phyloP scores from a whole-genome alignment of 768 basidiomycete genomes.

The Lactarius hatsudake region DNA sequence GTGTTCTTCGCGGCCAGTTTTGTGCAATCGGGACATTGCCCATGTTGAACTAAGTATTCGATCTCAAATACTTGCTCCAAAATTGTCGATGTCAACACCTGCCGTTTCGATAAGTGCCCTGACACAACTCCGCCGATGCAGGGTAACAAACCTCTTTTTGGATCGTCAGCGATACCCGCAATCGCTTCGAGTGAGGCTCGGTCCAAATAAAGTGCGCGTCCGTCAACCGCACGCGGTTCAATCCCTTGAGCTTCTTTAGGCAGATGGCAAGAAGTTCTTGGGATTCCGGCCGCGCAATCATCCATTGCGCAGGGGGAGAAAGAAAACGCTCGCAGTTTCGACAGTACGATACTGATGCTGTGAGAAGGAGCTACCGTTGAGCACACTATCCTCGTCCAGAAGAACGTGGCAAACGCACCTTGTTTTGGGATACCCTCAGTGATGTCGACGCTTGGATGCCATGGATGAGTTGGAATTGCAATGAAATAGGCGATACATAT shows the following conservation, averaged over 20 bases:
- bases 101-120: constrained; percentile 8
- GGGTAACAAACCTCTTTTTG: constrained; percentile 83
- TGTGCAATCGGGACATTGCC: constrained; percentile 93
- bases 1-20: constrained; percentile 97
- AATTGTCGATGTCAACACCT: constrained; percentile 93
- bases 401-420: constrained; percentile 45
- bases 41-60: constrained; percentile 91
- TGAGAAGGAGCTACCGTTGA: constrained; percentile 9
- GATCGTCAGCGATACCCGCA: constrained; percentile 91
- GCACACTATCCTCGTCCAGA: background rate
- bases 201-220: constrained; percentile 99
- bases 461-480: background rate
- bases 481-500: constrained; percentile 30
- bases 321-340: constrained; percentile 95
- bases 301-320: constrained; percentile 87
- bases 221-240: constrained; percentile 93
- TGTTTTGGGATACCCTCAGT: constrained; percentile 98
- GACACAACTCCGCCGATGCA: background rate
- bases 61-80: constrained; percentile 97
- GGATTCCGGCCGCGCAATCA: constrained; percentile 82
- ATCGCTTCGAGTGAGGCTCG: constrained; percentile 92
- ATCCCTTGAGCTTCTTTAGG: constrained; percentile 89
- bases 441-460: constrained; percentile 73
- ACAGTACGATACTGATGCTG: constrained; percentile 89
- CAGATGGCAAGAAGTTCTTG: constrained; percentile 92